Percentiles rank a stretch among this genome's conserved stretches.
These are phyloP conservation scores for Aspergillus oerlinghausenensis DNA, from an alignment of 2,329 filamentous ascomycete genomes.

Conservation along the genomic window DNA sequence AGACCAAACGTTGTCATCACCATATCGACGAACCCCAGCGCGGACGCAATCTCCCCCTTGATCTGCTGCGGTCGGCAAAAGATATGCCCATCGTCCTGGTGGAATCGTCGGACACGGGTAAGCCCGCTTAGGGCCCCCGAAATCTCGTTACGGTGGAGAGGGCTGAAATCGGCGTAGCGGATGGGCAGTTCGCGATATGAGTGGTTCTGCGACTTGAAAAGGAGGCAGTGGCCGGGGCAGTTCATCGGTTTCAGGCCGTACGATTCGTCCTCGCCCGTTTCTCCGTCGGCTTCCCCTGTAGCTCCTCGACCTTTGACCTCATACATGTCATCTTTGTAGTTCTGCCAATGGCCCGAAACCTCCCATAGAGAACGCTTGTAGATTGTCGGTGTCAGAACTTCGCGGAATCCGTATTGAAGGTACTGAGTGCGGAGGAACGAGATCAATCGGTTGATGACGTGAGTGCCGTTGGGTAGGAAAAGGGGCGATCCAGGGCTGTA, in stretches of 20 bases:
- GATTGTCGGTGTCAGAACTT: constrained; percentile 85
- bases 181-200: constrained; percentile 79
- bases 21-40: constrained; percentile 68
- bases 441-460: constrained; percentile 78
- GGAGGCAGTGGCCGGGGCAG: constrained; percentile 80
- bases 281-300: constrained; percentile 39
- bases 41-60: constrained; percentile 66
- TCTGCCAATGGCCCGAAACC: constrained; percentile 79
- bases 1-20: constrained; percentile 68
- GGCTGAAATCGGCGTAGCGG: constrained; percentile 81
- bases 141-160: constrained; percentile 80
- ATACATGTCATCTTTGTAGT: constrained; percentile 92
- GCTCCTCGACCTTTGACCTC: constrained; percentile 59
- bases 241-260: constrained; percentile 93
- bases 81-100: constrained; percentile 88
- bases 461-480: constrained; percentile 75
- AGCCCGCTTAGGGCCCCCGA: constrained; percentile 76
- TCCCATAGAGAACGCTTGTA: constrained; percentile 88
- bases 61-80: constrained; percentile 79
- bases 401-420: constrained; percentile 76
- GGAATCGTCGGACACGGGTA: constrained; percentile 79
- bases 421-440: constrained; percentile 81
- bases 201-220: constrained; percentile 69
- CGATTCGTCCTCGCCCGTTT: constrained; percentile 59
- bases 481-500: constrained; percentile 84